phyloP scores from a whole-genome alignment of 2,329 filamentous ascomycete genomes.

The Beauveria rudraprayagi region DNA sequence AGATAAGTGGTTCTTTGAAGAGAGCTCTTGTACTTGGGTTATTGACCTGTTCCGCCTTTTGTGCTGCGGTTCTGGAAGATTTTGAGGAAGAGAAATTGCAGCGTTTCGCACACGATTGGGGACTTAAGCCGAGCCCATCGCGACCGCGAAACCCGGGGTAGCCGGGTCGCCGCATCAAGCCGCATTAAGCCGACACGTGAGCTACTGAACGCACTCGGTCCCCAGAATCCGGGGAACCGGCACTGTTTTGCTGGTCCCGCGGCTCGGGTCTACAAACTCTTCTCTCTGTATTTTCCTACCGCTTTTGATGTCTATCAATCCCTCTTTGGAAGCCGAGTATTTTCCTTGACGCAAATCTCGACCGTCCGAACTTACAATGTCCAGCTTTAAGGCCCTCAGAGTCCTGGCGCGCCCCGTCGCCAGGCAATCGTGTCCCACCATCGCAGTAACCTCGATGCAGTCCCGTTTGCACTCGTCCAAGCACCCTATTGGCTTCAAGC shows the following conservation, averaged over 20 bases:
- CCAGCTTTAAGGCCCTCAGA: constrained; percentile 19
- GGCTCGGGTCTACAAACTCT: background rate
- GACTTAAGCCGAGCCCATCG: constrained; percentile 13
- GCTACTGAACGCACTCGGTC: background rate
- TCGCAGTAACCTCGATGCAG: constrained; percentile 29
- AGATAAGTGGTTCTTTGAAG: background rate
- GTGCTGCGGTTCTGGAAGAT: background rate
- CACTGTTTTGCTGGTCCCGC: background rate
- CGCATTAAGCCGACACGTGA: constrained; percentile 31
- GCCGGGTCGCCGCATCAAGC: constrained; percentile 31
- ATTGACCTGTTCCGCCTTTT: background rate
- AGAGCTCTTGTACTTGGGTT: background rate
- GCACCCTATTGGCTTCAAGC: constrained; percentile 54
- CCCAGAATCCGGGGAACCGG: constrained; percentile 6
- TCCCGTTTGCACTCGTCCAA: constrained; percentile 45
- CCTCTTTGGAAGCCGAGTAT: background rate
- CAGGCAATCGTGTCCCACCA: constrained; percentile 17
- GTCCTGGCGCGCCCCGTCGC: constrained; percentile 22
- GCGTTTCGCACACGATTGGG: constrained; percentile 2
- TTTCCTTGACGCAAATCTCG: background rate
- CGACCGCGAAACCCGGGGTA: constrained; percentile 13
- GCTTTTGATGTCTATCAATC: constrained; percentile 5
- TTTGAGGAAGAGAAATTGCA: background rate
- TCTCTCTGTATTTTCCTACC: background rate
- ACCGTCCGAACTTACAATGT: constrained; percentile 12